Base-by-base conservation (phyloP, 1,284 basidiomycete species). In the Papiliotrema terrestris region DNA sequence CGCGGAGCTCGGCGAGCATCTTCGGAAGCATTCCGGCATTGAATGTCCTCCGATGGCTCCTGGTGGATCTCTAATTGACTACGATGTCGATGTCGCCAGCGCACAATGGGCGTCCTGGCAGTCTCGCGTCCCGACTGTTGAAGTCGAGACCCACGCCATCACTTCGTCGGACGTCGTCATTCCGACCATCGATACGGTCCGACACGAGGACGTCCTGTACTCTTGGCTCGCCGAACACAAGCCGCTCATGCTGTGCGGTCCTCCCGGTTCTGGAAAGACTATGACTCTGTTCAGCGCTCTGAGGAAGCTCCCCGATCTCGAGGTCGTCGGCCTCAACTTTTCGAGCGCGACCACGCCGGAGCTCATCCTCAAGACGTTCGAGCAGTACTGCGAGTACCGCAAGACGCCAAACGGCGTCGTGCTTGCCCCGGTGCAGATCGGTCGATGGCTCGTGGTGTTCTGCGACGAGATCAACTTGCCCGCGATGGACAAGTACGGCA, bases 201-300 rank as follows among this genome's bases (percentile, higher is more conserved):
- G 97, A 36, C 96, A 98, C 73, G 97, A 99, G 73, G 94, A 98
- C 71, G 92, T 99, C 26, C 80, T 99, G 1, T 98, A 98, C 76
- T 96, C 93, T 0, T 98, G 95, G 94, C 81, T 99, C 2, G 94
- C 93, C 0, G 97, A 98, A 74, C 95, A 98, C 79, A 98, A 98
- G 74, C 97, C 96, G 5, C 83, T 99, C 54, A 91, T 99, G 85
- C 83, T 99, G 22, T 99, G 96, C 73, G 96, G 96, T 46, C 96
- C 96, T 67, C 96, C 96, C 8, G 96, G 96, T 69, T 98, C 95
- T 23, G 96, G 96, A 39, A 99, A 99, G 81, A 99, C 96, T 4
- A 99, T 99, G 96, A 98, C 97, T 0, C 80, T 99, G n/a, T 98
- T 98, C 80, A 96, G 92, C 63, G 96, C 97, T 4, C 83, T 99